Evolutionary conservation across 2,329 filamentous ascomycete species (phyloP).

Genomic region (Ascochyta pisi): DNA sequence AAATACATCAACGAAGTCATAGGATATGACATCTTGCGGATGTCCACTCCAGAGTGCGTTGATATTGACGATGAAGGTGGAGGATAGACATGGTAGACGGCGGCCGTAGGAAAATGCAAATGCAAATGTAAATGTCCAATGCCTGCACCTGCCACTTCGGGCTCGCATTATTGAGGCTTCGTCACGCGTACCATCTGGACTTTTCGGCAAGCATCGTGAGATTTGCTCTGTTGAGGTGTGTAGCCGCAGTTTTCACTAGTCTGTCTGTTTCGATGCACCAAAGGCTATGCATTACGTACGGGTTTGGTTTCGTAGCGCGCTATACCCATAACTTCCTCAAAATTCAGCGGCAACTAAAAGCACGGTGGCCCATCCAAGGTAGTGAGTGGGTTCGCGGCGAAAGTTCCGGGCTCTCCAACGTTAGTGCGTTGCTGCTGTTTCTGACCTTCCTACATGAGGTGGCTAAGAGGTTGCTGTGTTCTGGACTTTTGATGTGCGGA

Average conservation of each 20-base stretch:
- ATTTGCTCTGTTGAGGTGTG: slow-evolving; percentile 24
- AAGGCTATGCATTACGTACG: slow-evolving; percentile 31
- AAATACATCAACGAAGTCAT: slow-evolving; percentile 48
- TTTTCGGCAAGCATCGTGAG: slow-evolving; percentile 22
- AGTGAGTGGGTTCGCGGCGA: slow-evolving; percentile 2
- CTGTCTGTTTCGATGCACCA: slow-evolving; percentile 22
- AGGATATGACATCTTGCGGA: slow-evolving; percentile 45
- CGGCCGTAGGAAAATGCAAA: not conserved
- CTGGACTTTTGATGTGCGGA: slow-evolving; percentile 16
- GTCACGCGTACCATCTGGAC: slow-evolving; percentile 17
- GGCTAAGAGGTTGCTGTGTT: slow-evolving; percentile 18
- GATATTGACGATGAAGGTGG: slow-evolving; percentile 26
- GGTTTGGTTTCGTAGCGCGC: slow-evolving; percentile 22
- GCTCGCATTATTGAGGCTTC: slow-evolving; percentile 1
- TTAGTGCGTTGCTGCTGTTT: slow-evolving; percentile 8
- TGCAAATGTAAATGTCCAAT: not conserved
- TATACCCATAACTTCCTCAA: slow-evolving; percentile 17
- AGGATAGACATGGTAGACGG: slow-evolving; percentile 9
- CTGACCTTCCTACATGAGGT: slow-evolving; percentile 22
- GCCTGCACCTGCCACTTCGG: not conserved
- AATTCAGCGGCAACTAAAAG: slow-evolving; percentile 24
- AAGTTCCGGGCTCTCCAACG: slow-evolving; percentile 1
- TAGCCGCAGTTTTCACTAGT: slow-evolving; percentile 20
- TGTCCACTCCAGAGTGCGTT: slow-evolving; percentile 24
- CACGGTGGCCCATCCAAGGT: slow-evolving; percentile 8